Base-by-base conservation (phyloP, 805 yeast genomes). In the Candida nemodendra region DNA sequence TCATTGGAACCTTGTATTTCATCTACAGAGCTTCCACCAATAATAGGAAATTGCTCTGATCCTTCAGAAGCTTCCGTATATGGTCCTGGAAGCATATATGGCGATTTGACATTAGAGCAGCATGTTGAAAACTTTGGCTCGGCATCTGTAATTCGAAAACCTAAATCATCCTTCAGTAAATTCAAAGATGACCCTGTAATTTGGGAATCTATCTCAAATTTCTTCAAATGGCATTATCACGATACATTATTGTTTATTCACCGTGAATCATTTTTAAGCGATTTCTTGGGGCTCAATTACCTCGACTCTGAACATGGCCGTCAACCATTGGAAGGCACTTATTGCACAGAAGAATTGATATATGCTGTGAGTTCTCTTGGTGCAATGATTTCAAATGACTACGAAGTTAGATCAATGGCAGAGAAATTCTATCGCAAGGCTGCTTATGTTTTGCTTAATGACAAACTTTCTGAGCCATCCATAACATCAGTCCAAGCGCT, bases 291-390 rank as follows among this genome's bases (percentile, higher is more conserved):
- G n/a, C 32, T 29, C 18, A 29, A 29, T 29, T 29, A 29, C n/a
- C 32, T 19, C 32, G 19, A 29, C 8, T 29, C 16, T 15, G 19
- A 29, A 17, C 32, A 29, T n/a, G 32, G 11, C 32, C 12, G 32
- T 8, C 19, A 29, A 16, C 12, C 32, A 7, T 19, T 19, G n/a
- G 32, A 29, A 15, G 32, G 61, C 71, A 36, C 76, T 76, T 54
- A 76, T 81, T 49, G 74, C 78, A 30, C 68, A 6, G 32, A 65
- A 39, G 72, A 68, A 17, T 56, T 77, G 34, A 66, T 77, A 2
- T 68, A 71, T 41, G 72, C 79, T 27, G 68, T 77, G 38, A 73
- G 80, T 54, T 78, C 81, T 1, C 57, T 77, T 35, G 82, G 83
- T 1, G 66, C 80, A 4, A 56, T 71, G 38, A 62, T 76, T 64